Conservation (phyloP, 768 basidiomycete species). For the Hygrocybe punicea region DNA sequence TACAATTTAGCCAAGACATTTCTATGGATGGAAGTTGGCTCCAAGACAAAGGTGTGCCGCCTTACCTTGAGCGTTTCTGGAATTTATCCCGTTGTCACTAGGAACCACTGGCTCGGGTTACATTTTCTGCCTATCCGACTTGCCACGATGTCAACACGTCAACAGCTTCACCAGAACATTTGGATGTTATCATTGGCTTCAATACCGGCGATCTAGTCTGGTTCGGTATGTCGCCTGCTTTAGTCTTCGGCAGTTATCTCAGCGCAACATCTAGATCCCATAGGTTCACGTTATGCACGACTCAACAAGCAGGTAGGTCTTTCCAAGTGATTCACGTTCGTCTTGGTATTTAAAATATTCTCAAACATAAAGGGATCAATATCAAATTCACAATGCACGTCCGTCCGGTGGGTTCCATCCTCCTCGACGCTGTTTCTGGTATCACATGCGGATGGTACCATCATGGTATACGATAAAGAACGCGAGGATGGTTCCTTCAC, state of each 20-base stretch:
- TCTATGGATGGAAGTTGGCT: conserved; percentile 83
- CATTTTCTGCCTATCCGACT: conserved; percentile 83
- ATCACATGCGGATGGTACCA: conserved; percentile 84
- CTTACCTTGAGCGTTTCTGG: not conserved
- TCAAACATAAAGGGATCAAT: conserved; percentile 59
- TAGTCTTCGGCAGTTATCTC: conserved; percentile 6
- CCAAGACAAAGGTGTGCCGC: conserved; percentile 68
- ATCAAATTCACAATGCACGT: conserved; percentile 76
- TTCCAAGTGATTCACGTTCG: not conserved
- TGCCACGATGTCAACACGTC: conserved; percentile 83
- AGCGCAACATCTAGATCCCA: conserved; percentile 54
- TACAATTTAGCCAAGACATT: conserved; percentile 84
- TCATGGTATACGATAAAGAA: conserved; percentile 88
- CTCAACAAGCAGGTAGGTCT: conserved; percentile 73
- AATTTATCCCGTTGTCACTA: conserved; percentile 30
- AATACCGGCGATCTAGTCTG: conserved; percentile 93
- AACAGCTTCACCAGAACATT: conserved; percentile 71
- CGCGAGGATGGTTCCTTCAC: conserved; percentile 80
- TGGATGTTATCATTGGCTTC: conserved; percentile 92
- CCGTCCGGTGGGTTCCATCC: conserved; percentile 84
- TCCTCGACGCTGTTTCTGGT: conserved; percentile 80
- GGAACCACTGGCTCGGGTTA: conserved; percentile 84
- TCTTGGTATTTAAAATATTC: not conserved
- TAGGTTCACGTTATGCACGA: conserved; percentile 77
- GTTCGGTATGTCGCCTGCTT: conserved; percentile 59